Base-by-base conservation (phyloP, 305 asterid species). In the Rubia peregrina region DNA sequence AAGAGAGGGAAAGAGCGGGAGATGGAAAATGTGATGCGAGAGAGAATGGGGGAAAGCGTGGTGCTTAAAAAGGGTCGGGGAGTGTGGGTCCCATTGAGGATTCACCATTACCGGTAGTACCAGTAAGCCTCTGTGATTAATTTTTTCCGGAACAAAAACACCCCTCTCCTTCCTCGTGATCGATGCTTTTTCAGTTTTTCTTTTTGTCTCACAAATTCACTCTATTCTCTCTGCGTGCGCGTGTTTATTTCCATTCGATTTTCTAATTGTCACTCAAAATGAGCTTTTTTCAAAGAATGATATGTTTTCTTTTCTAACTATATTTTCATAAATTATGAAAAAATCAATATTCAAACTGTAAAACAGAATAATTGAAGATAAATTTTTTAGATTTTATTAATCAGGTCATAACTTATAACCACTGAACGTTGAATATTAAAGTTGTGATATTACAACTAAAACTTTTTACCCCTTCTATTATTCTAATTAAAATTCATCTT, bases 11-110 rank as follows among this genome's bases (percentile, higher is more conserved):
- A 70, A 63, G 71, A 63, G 67, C 60, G 63, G 68, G 26, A 64
- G 60, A 62, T 60, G 76, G 48, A 43, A 68, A 51, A 6, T n/a
- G 59, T 7, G 22, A 17, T 51, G 59, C 6, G 67, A 63, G 75
- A 75, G 69, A 59, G 86, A 80, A 78, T 41, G n/a, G 80, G 84
- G 62, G 78, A 73, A 82, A 84, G 83, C 71, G 85, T 82, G 85
- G 67, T 85, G 87, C 75, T 87, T 80, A 85, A 79, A 61, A 26
- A 61, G 57, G 68, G 51, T 51, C 22, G 41, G 4, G 73, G 66
- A 53, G 41, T 10, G 53, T 41, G 69, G 69, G 69, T 6, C 49
- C 53, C 4, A 1, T 21, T 17, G 38, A 21, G 30, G 61, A 42
- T 3, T 6, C 26, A 48, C 43, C 57, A 48, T 67, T 24, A 48